Percentiles rank a stretch among this genome's conserved stretches.
phyloP scores from a whole-genome alignment of 78 protist genomes.

The Protostelium mycophagum region DNA sequence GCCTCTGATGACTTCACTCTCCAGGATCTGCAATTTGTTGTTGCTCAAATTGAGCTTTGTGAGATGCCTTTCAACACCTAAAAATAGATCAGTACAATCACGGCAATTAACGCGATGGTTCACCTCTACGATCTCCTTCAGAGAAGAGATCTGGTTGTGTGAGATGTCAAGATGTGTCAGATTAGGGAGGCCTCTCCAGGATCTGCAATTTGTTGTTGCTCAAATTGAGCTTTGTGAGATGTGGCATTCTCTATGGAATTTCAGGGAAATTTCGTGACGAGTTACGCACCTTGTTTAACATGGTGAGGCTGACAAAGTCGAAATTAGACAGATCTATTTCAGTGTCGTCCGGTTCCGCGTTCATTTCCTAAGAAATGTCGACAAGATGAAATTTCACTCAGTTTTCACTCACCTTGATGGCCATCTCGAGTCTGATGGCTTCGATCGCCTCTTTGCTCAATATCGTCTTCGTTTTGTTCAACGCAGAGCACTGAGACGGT shows the following conservation, averaged over 20 bases:
- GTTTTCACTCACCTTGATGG: background rate
- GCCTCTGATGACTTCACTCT: background rate
- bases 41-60: background rate
- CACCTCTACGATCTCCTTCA: background rate
- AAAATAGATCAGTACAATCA: too few relatives aligned
- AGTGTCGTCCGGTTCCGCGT: background rate
- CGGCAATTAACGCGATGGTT: too few relatives aligned
- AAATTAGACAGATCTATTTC: background rate
- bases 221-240: background rate
- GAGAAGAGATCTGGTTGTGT: background rate
- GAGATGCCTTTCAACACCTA: background rate
- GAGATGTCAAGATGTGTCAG: background rate
- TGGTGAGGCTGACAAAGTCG: background rate
- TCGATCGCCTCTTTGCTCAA: background rate
- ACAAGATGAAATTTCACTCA: too few relatives aligned
- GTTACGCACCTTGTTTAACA: background rate
- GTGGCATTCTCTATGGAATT: too few relatives aligned
- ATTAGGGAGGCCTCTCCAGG: background rate
- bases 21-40: background rate
- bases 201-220: background rate
- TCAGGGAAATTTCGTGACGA: too few relatives aligned
- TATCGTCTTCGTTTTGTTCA: background rate
- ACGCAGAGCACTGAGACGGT: background rate
- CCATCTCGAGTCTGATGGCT: background rate
- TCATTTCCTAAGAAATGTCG: background rate